A percentile compares a stretch with the other conserved stretches of the same genome.
phyloP scores from a whole-genome alignment of 1,139 yeast species.

The Geotrichum siamense region DNA sequence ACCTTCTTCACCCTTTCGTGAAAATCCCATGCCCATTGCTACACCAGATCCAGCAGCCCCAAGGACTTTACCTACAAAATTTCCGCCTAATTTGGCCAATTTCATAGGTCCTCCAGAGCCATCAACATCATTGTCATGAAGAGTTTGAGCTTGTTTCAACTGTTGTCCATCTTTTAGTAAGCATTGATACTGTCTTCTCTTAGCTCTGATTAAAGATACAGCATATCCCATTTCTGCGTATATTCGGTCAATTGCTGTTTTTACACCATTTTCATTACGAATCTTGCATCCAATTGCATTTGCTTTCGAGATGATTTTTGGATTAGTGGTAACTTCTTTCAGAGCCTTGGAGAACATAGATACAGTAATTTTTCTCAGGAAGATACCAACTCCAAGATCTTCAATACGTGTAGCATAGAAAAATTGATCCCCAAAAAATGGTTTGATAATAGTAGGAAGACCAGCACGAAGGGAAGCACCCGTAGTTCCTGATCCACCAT shows the following conservation, averaged over 20 bases:
- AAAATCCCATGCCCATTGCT: not conserved
- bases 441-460: conserved; percentile 81
- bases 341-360: conserved; percentile 60
- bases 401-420: conserved; percentile 83
- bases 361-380: conserved; percentile 59
- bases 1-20: no score
- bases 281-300: conserved; percentile 54
- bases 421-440: conserved; percentile 94
- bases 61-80: not conserved
- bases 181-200: no score
- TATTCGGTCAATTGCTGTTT: conserved; percentile 63
- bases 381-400: conserved; percentile 83
- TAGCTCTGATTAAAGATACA: conserved; percentile 22
- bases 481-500: conserved; percentile 96
- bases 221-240: conserved; percentile 80
- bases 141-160: no score
- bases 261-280: conserved; percentile 68
- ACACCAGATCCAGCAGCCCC: no score
- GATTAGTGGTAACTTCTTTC: conserved; percentile 57
- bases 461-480: conserved; percentile 89
- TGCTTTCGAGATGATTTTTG: conserved; percentile 62
- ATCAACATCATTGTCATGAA: no score
- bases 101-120: not conserved
- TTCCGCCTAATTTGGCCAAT: not conserved
- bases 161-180: no score